Base-by-base conservation (phyloP, 2,329 filamentous ascomycete genomes). In the Periconia macrospinosa region DNA sequence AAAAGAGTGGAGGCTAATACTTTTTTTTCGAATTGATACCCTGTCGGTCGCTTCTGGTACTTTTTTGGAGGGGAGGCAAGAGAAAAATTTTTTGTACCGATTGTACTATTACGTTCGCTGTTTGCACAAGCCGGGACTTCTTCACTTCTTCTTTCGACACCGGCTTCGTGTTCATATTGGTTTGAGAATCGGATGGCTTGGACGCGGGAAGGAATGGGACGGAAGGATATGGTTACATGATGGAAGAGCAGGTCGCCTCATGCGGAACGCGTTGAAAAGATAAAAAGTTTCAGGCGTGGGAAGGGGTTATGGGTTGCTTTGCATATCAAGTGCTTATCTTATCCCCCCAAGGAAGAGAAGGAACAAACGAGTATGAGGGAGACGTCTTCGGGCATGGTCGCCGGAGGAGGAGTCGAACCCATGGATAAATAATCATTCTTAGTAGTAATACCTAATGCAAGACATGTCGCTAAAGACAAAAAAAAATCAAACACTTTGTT, bases 61-160 rank as follows among this genome's bases (percentile, higher is more conserved):
- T 43, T 43, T 45, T 40, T 33, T n/a, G n/a, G 23, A 30, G 10
- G 30, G 11, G 14, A n/a, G 30, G n/a, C 14, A 45, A 19, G 45
- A 56, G 54, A 37, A 37, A 37, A n/a, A 13, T 6, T 37, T 6
- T 37, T 37, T 37, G 33, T 56, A 50, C 54, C 50, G 30, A 56
- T 60, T 63, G 62, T 62, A 63, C 58, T 63, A 63, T 54, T 61
- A 67, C 66, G 66, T 66, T 69, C 66, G 67, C 65, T 69, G 58
- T 58, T 55, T 57, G 19, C 57, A 52, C 55, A 57, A 51, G 63
- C 60, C 57, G 61, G 62, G 33, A 52, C 41, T 48, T 43, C 61
- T 60, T 49, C 15, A 55, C 47, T 44, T 61, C 58, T 49, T 17
- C 54, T 56, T 55, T 46, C 49, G 64, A 37, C 33, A 37, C 33